A percentile compares a stretch with the other conserved stretches of the same genome.
Conservation (phyloP, 2,329 filamentous ascomycete species). For the Alternaria panax region DNA sequence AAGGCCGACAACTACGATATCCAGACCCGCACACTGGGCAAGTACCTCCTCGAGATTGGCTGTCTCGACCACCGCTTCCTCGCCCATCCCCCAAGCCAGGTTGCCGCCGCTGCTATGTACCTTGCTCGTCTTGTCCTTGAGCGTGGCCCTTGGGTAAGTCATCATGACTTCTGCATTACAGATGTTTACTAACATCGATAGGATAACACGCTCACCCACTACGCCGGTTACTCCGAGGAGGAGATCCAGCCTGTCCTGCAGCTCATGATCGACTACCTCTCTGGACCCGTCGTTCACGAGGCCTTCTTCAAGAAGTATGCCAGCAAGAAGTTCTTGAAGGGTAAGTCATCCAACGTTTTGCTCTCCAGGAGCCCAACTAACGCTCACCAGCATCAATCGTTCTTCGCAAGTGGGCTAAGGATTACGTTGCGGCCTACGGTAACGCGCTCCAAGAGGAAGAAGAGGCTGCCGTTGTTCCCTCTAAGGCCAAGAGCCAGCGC, state of each 20-base stretch:
- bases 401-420: slow-evolving; percentile 92
- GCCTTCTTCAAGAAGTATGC: slow-evolving; percentile 99
- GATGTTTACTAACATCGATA: slow-evolving; percentile 46
- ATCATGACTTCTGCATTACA: not conserved
- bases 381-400: slow-evolving; percentile 77
- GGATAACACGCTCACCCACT: slow-evolving; percentile 87
- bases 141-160: slow-evolving; percentile 85
- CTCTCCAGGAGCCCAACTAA: slow-evolving; percentile 16
- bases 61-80: slow-evolving; percentile 95
- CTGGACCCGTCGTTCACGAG: slow-evolving; percentile 87
- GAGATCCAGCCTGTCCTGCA: slow-evolving; percentile 92
- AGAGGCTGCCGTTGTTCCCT: slow-evolving; percentile 11
- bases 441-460: slow-evolving; percentile 39
- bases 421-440: slow-evolving; percentile 56
- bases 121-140: slow-evolving; percentile 88
- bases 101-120: slow-evolving; percentile 95
- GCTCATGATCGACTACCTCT: slow-evolving; percentile 96
- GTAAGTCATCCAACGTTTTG: slow-evolving; percentile 61
- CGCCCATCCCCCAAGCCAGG: slow-evolving; percentile 83
- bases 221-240: slow-evolving; percentile 90
- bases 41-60: slow-evolving; percentile 97
- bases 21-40: slow-evolving; percentile 93
- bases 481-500: slow-evolving; percentile 34
- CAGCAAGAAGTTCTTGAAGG: slow-evolving; percentile 98
- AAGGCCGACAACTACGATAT: slow-evolving; percentile 99